A percentile compares a stretch with the other conserved stretches of the same genome.
Conservation (phyloP, 179 eudicot genomes). For the Carnegiea gigantea region DNA sequence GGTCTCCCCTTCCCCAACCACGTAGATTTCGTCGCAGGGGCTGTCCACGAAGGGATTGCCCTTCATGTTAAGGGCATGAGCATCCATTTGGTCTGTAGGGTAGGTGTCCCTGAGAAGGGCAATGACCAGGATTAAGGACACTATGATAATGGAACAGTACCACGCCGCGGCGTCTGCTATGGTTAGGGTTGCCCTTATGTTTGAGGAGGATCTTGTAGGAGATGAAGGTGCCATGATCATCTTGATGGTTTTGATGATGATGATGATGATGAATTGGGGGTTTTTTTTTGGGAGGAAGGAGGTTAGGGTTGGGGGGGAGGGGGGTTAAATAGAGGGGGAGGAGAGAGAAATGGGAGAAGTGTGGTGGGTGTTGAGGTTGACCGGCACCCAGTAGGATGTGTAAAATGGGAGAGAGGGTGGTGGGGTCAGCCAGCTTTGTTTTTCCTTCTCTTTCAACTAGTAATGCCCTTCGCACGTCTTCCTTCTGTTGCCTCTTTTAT, state of each 20-base stretch:
- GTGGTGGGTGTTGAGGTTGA: neutral
- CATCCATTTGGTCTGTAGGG: neutral
- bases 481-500: neutral
- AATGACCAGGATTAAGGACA: conserved; percentile 1
- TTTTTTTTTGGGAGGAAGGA: neutral
- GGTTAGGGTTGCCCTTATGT: neutral
- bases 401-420: neutral
- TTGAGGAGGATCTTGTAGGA: neutral
- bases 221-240: neutral
- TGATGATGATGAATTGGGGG: neutral
- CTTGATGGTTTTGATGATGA: neutral
- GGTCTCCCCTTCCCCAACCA: conserved; percentile 35
- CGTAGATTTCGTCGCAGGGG: conserved; percentile 35
- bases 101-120: conserved; percentile 1
- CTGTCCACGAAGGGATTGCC: neutral
- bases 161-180: neutral
- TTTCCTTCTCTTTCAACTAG: neutral
- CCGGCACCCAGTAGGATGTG: too few relatives aligned
- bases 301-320: neutral
- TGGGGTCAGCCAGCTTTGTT: neutral
- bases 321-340: conserved; percentile 6
- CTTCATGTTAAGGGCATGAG: neutral
- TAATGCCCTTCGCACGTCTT: neutral
- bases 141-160: conserved; percentile 8
- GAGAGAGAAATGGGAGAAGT: neutral